Percentiles rank a stretch among this genome's conserved stretches.
Evolutionary conservation across 371 early-diverging fungal genomes (phyloP).

Genomic region (Coemansia sp.): DNA sequence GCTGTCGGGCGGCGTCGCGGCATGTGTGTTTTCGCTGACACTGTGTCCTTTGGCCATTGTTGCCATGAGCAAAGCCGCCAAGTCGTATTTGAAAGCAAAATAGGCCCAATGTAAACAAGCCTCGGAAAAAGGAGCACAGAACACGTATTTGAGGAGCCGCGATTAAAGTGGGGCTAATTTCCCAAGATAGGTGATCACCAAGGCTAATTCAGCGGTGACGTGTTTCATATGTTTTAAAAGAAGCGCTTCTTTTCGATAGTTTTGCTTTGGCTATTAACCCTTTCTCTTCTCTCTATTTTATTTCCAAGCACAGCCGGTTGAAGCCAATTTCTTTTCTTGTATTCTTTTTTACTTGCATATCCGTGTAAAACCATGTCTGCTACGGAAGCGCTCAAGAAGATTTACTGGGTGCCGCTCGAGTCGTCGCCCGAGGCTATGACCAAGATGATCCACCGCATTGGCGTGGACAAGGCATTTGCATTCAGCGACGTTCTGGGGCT

Average conservation of each 20-base stretch:
- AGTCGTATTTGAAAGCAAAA: neutral
- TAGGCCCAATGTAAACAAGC: neutral
- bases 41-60: conserved; percentile 1
- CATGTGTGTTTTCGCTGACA: neutral
- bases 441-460: conserved; percentile 55
- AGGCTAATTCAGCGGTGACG: neutral
- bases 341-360: neutral
- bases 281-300: too few species aligned
- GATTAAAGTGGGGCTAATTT: too few species aligned
- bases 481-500: conserved; percentile 72
- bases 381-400: conserved; percentile 18
- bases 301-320: too few species aligned
- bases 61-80: neutral
- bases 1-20: neutral
- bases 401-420: conserved; percentile 81
- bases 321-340: neutral
- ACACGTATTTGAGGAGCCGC: too few species aligned
- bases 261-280: too few species aligned
- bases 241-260: too few species aligned
- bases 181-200: neutral
- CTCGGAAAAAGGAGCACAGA: neutral
- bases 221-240: neutral
- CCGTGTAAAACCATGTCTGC: neutral
- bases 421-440: conserved; percentile 74
- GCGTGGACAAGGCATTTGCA: conserved; percentile 55